phyloP scores from a whole-genome alignment of 1,284 basidiomycete species.

The Binderoboletus segoi region DNA sequence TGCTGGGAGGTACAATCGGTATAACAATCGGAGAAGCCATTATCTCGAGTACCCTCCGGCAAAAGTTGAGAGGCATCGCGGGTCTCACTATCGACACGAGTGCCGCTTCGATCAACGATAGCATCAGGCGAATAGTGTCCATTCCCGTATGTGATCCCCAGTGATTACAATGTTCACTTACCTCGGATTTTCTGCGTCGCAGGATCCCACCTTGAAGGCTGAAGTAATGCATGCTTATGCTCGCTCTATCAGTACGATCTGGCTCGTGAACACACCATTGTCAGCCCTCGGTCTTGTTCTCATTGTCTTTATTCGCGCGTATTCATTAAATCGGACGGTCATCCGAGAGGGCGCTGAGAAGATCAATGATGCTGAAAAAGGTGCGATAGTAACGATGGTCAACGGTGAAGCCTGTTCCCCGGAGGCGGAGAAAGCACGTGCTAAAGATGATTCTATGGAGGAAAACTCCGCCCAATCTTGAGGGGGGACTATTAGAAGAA shows the following conservation, averaged over 20 bases:
- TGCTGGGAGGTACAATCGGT: conserved; percentile 42
- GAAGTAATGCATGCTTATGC: conserved; percentile 72
- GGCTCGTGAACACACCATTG: conserved; percentile 71
- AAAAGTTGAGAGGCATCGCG: conserved; percentile 51
- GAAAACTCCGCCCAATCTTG: background rate
- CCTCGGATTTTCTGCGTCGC: background rate
- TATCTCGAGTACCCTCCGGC: conserved; percentile 41
- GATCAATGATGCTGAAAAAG: conserved; percentile 20
- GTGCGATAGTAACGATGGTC: background rate
- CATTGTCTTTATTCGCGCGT: conserved; percentile 58
- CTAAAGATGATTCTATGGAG: conserved; percentile 6
- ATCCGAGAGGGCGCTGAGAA: conserved; percentile 44
- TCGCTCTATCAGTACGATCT: conserved; percentile 67
- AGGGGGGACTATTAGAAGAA: background rate
- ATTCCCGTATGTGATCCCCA: conserved; percentile 49
- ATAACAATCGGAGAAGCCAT: conserved; percentile 39
- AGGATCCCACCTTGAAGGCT: conserved; percentile 51
- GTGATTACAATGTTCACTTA: background rate
- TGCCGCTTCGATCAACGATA: conserved; percentile 56
- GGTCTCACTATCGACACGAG: conserved; percentile 47
- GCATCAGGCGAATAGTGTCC: conserved; percentile 51
- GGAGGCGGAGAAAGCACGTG: background rate
- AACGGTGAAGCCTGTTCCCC: background rate
- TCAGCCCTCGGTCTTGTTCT: conserved; percentile 59
- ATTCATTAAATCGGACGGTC: conserved; percentile 58